Evolutionary conservation across 305 asterid species (phyloP).

Genomic region (Solanum aculeatissimum): DNA sequence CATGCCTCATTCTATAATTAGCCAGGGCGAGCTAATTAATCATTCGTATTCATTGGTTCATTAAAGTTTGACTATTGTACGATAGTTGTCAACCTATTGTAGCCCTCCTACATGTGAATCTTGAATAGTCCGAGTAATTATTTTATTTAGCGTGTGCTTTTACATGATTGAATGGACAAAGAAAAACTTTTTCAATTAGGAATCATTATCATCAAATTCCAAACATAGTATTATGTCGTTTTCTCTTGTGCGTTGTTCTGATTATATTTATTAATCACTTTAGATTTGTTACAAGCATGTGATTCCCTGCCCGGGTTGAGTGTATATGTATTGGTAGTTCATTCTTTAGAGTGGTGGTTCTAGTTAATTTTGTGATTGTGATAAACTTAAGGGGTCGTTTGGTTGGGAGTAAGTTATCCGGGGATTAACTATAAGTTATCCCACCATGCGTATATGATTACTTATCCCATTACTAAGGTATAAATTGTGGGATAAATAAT

Average conservation of each 20-base stretch:
- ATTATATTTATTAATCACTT: not conserved
- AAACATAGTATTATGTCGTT: not conserved
- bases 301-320: not conserved
- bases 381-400: not conserved
- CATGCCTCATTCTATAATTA: not conserved
- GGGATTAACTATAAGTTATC: no score
- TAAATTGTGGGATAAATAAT: no score
- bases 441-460: no score
- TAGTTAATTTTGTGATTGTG: not conserved
- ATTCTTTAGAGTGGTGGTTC: not conserved
- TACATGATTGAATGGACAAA: not conserved
- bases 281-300: not conserved
- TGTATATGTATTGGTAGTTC: not conserved
- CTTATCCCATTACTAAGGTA: no score
- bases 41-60: not conserved
- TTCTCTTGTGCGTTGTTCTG: not conserved
- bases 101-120: not conserved
- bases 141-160: not conserved
- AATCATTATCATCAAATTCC: not conserved
- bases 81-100: not conserved
- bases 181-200: not conserved
- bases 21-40: not conserved
- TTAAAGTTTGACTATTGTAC: not conserved
- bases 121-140: not conserved
- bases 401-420: no score